phyloP scores from a whole-genome alignment of 2,329 filamentous ascomycete species.

The Fusarium xylarioides region DNA sequence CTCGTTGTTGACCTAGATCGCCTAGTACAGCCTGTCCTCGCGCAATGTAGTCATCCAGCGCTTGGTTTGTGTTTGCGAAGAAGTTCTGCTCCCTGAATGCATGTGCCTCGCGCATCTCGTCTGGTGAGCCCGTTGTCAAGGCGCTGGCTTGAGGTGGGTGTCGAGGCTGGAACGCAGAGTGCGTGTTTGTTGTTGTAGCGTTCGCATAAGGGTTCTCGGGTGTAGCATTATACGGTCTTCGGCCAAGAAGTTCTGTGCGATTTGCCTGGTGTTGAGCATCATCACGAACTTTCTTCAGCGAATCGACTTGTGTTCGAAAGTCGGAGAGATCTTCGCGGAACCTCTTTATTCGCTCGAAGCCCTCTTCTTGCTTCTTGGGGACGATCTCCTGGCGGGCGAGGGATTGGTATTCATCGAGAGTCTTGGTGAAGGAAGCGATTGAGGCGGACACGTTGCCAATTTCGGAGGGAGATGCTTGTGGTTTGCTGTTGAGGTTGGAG shows the following conservation, averaged over 20 bases:
- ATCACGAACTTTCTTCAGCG: conserved; percentile 79
- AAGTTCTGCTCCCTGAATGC: conserved; percentile 91
- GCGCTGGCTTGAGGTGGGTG: conserved; percentile 52
- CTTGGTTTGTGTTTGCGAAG: conserved; percentile 80
- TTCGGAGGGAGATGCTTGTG: conserved; percentile 65
- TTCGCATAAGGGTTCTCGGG: conserved; percentile 95
- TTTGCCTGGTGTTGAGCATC: conserved; percentile 73
- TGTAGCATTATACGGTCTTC: conserved; percentile 79
- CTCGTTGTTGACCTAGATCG: conserved; percentile 87
- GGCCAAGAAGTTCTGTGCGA: conserved; percentile 83
- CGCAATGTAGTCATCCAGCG: conserved; percentile 93
- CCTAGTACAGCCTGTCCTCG: conserved; percentile 89
- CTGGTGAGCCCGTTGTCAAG: conserved; percentile 58
- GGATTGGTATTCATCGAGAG: conserved; percentile 89
- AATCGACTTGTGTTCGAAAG: conserved; percentile 80
- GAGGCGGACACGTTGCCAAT: conserved; percentile 80
- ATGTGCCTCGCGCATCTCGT: conserved; percentile 79
- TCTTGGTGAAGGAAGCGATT: conserved; percentile 82
- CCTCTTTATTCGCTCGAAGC: conserved; percentile 82
- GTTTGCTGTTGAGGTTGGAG: conserved; percentile 71
- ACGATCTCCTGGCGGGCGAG: conserved; percentile 90
- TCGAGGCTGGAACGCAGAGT: conserved; percentile 52
- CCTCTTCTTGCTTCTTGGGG: conserved; percentile 90
- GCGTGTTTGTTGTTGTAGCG: conserved; percentile 47
- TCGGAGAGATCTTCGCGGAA: conserved; percentile 86